Evolutionary conservation across 768 basidiomycete genomes (phyloP), one percentile per base, ranked within the genome.

Genomic region (Mycena olivaceomarginata): DNA sequence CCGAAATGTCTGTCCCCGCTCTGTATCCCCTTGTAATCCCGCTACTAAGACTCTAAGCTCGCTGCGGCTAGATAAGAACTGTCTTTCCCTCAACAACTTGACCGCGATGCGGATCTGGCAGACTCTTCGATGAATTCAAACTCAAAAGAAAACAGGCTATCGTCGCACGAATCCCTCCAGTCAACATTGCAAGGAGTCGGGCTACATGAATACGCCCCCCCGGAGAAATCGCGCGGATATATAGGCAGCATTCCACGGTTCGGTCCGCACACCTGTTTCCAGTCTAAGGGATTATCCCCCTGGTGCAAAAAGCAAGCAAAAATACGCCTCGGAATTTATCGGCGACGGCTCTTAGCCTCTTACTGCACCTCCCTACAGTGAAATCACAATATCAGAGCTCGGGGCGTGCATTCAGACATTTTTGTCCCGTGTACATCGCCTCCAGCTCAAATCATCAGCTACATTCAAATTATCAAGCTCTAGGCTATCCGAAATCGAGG

Each of bases 81-180:
- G 53, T 56, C 53, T 56, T n/a, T 56, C 53, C n/a, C 53, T 56
- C 53, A 56, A n/a, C 53, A 56, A 56, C 53, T 56, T 56, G 53
- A 56, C 22, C 22, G 20, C 53, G n/a, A 56, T n/a, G 53, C 53
- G 53, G 53, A 56, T 56, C 53, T 56, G 53, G 4, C 53, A 56
- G 53, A 56, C 53, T 56, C 53, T 56, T 56, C 53, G 22, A 45
- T 8, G 53, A 56, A 56, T 56, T 56, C 53, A 22, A 56, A 56
- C 53, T 56, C 53, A 22, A 56, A 56, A 56, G 53, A 56, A 56
- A 56, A 56, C 53, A 56, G 22, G 53, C 53, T 56, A n/a, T 56
- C n/a, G 6, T 56, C n/a, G 53, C 53, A 56, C n/a, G 22, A 51
- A 56, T n/a, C 53, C 53, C 53, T 56, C 53, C 53, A 56, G 53